A percentile compares a stretch with the other conserved stretches of the same genome.
phyloP scores from a whole-genome alignment of 1,284 basidiomycete species.

The Golubevia pallescens region DNA sequence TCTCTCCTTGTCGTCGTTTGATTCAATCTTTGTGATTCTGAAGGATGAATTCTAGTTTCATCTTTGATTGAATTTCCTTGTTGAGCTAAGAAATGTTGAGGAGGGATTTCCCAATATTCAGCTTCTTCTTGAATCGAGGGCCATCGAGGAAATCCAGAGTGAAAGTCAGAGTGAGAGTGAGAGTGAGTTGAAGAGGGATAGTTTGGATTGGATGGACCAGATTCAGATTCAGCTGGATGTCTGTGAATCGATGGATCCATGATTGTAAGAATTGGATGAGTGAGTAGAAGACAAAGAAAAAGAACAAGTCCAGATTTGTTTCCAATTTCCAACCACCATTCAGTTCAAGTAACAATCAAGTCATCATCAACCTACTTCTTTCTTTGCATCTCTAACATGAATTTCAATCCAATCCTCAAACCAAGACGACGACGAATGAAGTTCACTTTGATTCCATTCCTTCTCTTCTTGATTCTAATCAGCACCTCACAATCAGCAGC shows the following conservation, averaged over 20 bases:
- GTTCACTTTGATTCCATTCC: no score
- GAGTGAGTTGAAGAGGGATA: background rate
- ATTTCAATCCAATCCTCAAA: background rate
- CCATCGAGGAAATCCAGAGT: constrained; percentile 1
- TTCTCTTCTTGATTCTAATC: no score
- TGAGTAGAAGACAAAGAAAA: background rate
- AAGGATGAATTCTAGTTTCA: no score
- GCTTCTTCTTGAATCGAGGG: constrained; percentile 2
- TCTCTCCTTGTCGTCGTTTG: background rate
- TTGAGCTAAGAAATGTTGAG: constrained; percentile 46
- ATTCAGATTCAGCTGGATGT: background rate
- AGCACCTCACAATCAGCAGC: no score
- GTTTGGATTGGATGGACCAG: background rate
- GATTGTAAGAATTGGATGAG: no score
- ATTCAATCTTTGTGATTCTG: background rate
- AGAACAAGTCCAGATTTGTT: background rate
- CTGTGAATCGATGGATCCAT: no score
- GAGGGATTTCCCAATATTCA: constrained; percentile 37
- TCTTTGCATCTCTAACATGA: background rate
- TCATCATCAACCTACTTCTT: background rate
- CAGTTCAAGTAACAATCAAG: background rate
- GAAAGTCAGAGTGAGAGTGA: no score
- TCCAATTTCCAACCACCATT: background rate
- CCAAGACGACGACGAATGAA: no score
- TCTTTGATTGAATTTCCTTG: constrained; percentile 6